Evolutionary conservation across 202 grass and related monocot species (phyloP).

Genomic region (Bolboschoenoplectus hybrid): DNA sequence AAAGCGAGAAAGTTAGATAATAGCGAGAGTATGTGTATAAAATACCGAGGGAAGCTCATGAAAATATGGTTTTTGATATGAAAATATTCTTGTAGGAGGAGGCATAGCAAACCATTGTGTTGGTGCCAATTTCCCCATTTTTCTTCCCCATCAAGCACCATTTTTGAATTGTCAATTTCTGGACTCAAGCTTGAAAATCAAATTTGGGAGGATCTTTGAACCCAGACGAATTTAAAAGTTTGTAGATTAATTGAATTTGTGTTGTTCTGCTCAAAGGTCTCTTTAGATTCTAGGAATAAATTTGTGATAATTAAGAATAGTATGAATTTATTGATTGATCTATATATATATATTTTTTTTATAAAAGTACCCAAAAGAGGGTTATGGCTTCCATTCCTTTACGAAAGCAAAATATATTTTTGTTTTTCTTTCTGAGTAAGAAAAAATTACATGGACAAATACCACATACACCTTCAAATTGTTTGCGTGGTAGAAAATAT

Average conservation of each 20-base stretch:
- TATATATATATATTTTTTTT: too few species aligned
- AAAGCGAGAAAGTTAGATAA: not conserved
- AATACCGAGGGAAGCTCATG: conserved; percentile 31
- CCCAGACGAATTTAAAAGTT: not conserved
- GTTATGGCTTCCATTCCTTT: too few species aligned
- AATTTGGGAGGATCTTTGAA: not conserved
- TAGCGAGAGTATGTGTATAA: not conserved
- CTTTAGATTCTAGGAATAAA: conserved; percentile 17
- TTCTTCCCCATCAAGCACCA: conserved; percentile 5
- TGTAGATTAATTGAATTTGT: not conserved
- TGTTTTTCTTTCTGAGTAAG: too few species aligned
- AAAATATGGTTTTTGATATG: conserved; percentile 11
- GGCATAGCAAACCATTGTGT: conserved; percentile 30
- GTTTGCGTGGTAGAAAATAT: too few species aligned
- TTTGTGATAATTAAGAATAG: not conserved
- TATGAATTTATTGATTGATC: not conserved
- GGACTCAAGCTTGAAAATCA: not conserved
- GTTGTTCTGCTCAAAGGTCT: conserved; percentile 6
- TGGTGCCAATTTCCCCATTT: not conserved
- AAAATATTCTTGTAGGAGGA: conserved; percentile 30
- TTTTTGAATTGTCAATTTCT: not conserved
- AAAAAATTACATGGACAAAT: too few species aligned
- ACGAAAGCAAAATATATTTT: too few species aligned
- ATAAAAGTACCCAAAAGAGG: too few species aligned
- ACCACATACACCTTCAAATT: too few species aligned